These are phyloP conservation scores for Paramyrothecium sp. DNA, from an alignment of 2,329 filamentous ascomycete species.

Conservation along the genomic window DNA sequence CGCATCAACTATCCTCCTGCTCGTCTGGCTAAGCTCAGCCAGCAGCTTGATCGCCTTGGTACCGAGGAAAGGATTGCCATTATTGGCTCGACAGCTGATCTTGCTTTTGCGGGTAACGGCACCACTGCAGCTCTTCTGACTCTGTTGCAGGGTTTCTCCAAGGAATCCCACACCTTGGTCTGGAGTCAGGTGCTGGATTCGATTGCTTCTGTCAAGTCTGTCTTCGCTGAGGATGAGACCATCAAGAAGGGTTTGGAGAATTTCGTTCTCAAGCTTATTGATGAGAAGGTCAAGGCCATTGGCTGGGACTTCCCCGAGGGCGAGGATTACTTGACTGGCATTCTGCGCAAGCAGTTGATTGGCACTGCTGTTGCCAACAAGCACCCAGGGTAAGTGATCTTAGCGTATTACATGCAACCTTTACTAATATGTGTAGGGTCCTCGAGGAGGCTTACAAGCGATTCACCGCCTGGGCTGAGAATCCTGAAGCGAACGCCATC, in stretches of 20 bases:
- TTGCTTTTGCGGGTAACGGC: slow-evolving; percentile 83
- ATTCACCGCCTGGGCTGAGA: slow-evolving; percentile 76
- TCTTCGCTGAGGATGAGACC: slow-evolving; percentile 75
- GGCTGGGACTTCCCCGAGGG: slow-evolving; percentile 80
- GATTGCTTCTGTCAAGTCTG: slow-evolving; percentile 73
- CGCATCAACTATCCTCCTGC: slow-evolving; percentile 89
- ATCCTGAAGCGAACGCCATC: slow-evolving; percentile 66
- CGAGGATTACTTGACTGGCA: slow-evolving; percentile 79
- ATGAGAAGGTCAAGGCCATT: slow-evolving; percentile 71
- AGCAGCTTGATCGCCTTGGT: slow-evolving; percentile 71
- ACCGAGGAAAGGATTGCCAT: slow-evolving; percentile 91
- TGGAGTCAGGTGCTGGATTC: slow-evolving; percentile 84
- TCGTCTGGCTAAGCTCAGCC: slow-evolving; percentile 76
- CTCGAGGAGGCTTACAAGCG: slow-evolving; percentile 72
- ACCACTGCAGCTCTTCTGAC: slow-evolving; percentile 79
- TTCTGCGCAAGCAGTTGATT: slow-evolving; percentile 81
- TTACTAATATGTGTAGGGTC: slow-evolving; percentile 45
- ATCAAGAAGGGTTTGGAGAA: slow-evolving; percentile 72
- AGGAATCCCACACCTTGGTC: slow-evolving; percentile 82
- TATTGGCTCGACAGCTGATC: slow-evolving; percentile 83
- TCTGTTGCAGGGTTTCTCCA: slow-evolving; percentile 79
- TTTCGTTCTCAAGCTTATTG: slow-evolving; percentile 76
- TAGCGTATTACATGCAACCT: neutral
- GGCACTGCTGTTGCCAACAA: slow-evolving; percentile 71
- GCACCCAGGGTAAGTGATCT: slow-evolving; percentile 64